Conservation (phyloP, 129 eudicot genomes). For the Tanacetum coccineum region DNA sequence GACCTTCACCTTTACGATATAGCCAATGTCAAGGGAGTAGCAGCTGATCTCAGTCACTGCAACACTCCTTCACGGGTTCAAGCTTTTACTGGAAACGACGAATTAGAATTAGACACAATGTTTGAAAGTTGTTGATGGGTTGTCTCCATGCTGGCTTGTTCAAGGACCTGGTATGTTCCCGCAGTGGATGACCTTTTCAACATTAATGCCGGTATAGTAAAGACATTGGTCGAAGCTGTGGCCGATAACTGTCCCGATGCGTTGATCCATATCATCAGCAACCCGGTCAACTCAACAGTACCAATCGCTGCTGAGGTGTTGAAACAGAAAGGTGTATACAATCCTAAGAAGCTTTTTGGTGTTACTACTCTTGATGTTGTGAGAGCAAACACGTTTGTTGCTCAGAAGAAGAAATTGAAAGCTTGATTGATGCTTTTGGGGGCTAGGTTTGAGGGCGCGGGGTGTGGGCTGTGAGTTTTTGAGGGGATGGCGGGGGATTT, state of each 20-base stretch:
- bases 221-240: slow-evolving; percentile 68
- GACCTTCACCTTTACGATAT: slow-evolving; percentile 68
- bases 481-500: too few species aligned
- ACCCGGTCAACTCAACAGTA: slow-evolving; percentile 83
- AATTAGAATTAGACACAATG: slow-evolving; percentile 53
- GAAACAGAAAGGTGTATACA: slow-evolving; percentile 69
- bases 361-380: slow-evolving; percentile 89
- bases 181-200: slow-evolving; percentile 88
- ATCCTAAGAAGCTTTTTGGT: slow-evolving; percentile 82
- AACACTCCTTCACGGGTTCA: slow-evolving; percentile 69
- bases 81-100: slow-evolving; percentile 71
- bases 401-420: slow-evolving; percentile 70
- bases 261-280: slow-evolving; percentile 74
- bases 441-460: too few species aligned
- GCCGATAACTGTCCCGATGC: slow-evolving; percentile 87
- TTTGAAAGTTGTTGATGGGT: slow-evolving; percentile 56
- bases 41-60: slow-evolving; percentile 90
- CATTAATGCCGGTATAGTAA: slow-evolving; percentile 72
- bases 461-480: too few species aligned
- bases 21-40: slow-evolving; percentile 82
- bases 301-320: slow-evolving; percentile 82
- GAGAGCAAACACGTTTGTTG: slow-evolving; percentile 78
- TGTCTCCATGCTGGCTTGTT: slow-evolving; percentile 89
- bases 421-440: slow-evolving; percentile 73
- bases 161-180: slow-evolving; percentile 91